Evolutionary conservation across 2,329 filamentous ascomycete species (phyloP), one percentile per base, ranked within the genome.

Genomic region (Amylocarpus encephaloides): DNA sequence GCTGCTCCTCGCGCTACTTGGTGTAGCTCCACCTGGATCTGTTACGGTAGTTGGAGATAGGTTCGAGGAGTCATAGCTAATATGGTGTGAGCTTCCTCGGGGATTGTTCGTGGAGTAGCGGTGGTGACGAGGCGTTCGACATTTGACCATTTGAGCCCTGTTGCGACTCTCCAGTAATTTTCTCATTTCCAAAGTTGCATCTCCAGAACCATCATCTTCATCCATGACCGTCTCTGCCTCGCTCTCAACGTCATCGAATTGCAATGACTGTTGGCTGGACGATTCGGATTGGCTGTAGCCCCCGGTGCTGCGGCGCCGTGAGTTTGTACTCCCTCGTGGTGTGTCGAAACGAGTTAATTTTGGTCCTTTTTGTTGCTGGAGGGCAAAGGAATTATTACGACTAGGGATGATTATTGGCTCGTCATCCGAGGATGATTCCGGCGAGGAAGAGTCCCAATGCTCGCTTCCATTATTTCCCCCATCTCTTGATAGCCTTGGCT

Each of bases 371-470:
- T 40, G 36, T 39, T 55, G 58, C 38, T 63, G 62, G 33, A 65
- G 35, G 7, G 51, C 52, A 52, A 82, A 83, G 0, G 80, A 83
- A 3, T 71, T 71, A 53, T 73, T 78, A 39, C 79, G 73, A 62
- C 79, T 83, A 29, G 80, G 80, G 35, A 85, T 79, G 44, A 83
- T 73, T 53, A 84, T 83, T 11, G 78, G 79, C 50, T 84, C 81
- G 48, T 84, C 80, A 54, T 85, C 81, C 3, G 74, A 75, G 0
- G 79, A 82, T 1, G 78, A 82, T 2, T 75, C 74, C 42, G 62
- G 58, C 18, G 56, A 73, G 0, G 74, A 75, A 5, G 73, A 74
- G 12, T 72, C 71, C 68, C 71, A 74, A 35, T 67, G 68, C 44
- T 66, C 68, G 36, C 50, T 54, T 29, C 45, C 26, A 22, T 55